phyloP scores from a whole-genome alignment of 192 early-diverging fungal genomes.

The Linnemannia zychae region DNA sequence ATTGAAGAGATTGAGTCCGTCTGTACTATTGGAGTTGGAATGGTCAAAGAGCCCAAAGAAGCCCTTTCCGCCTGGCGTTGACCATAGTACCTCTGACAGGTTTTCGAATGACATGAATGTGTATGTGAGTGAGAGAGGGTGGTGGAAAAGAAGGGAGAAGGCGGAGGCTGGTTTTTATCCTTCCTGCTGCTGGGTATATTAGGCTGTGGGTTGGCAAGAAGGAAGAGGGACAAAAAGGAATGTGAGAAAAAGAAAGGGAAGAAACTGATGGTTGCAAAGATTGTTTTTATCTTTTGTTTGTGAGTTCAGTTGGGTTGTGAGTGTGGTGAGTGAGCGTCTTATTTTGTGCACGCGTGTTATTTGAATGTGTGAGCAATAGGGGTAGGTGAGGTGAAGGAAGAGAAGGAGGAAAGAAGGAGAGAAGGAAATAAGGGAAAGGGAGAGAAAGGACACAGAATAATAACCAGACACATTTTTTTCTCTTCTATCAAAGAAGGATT shows the following conservation, averaged over 20 bases:
- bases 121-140: neutral
- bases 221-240: neutral
- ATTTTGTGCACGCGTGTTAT: neutral
- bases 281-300: neutral
- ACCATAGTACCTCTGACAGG: slow-evolving; percentile 55
- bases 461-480: too few species aligned
- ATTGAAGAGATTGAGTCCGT: neutral
- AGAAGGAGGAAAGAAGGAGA: neutral
- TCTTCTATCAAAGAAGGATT: too few species aligned
- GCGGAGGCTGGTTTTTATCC: neutral
- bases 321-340: neutral
- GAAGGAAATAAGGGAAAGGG: neutral
- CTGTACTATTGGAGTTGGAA: neutral
- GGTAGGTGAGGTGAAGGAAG: neutral
- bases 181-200: slow-evolving; percentile 3
- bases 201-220: too few species aligned
- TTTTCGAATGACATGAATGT: slow-evolving; percentile 54
- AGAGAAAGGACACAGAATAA: too few species aligned
- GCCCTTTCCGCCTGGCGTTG: slow-evolving; percentile 36
- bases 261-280: neutral
- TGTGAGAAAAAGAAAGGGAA: neutral
- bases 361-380: neutral
- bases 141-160: neutral
- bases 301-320: neutral
- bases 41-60: slow-evolving; percentile 42